Evolutionary conservation across 2,329 filamentous ascomycete species (phyloP).

Genomic region (Xylariaceae sp.): DNA sequence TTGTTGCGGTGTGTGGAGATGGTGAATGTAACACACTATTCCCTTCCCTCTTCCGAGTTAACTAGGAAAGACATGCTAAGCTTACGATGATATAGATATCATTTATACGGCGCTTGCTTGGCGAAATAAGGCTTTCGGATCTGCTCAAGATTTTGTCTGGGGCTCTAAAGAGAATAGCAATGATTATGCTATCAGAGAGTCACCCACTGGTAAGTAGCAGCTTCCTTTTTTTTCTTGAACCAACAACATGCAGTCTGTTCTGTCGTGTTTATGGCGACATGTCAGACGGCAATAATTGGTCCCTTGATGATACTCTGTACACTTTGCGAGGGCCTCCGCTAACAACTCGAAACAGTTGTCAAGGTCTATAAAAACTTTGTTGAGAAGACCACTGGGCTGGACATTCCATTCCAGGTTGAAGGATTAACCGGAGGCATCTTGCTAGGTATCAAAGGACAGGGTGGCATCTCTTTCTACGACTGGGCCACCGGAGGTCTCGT

Average conservation of each 20-base stretch:
- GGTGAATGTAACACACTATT: slow-evolving; percentile 60
- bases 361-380: slow-evolving; percentile 98
- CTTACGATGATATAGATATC: slow-evolving; percentile 53
- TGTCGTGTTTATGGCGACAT: neutral
- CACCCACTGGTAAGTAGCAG: slow-evolving; percentile 60
- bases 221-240: neutral
- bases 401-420: slow-evolving; percentile 93
- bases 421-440: slow-evolving; percentile 84
- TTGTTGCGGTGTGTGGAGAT: slow-evolving; percentile 79
- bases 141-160: slow-evolving; percentile 95
- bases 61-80: neutral
- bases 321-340: neutral
- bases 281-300: neutral
- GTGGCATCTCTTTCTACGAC: slow-evolving; percentile 93
- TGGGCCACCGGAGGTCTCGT: slow-evolving; percentile 89
- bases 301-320: neutral
- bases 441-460: slow-evolving; percentile 90
- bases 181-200: slow-evolving; percentile 96
- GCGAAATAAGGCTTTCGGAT: slow-evolving; percentile 96
- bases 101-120: slow-evolving; percentile 96
- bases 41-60: neutral
- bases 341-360: slow-evolving; percentile 43
- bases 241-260: too few species aligned
- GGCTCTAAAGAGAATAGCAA: slow-evolving; percentile 96
- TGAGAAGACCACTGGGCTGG: slow-evolving; percentile 81